Conservation (phyloP, 768 basidiomycete genomes). For the Thelephora ganbajun region DNA sequence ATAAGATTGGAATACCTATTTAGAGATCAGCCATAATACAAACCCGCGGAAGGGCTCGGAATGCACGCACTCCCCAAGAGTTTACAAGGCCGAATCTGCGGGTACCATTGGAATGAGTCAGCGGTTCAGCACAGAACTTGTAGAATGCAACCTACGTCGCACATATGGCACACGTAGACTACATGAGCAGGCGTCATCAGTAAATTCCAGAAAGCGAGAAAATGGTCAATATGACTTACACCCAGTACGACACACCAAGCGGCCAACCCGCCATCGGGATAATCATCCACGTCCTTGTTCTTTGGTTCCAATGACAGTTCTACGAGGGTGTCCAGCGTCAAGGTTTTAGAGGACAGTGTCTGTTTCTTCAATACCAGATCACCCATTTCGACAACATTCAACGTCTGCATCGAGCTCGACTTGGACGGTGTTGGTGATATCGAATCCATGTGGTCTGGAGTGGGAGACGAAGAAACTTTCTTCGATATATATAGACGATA, state of each 20-base stretch:
- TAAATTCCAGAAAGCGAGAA: background rate
- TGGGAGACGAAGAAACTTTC: too few relatives aligned
- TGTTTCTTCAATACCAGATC: too few relatives aligned
- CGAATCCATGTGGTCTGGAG: too few relatives aligned
- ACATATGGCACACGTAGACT: conserved; percentile 23
- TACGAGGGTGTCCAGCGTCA: too few relatives aligned
- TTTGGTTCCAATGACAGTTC: too few relatives aligned
- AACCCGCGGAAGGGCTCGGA: too few relatives aligned
- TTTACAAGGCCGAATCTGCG: conserved; percentile 55
- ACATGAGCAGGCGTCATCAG: background rate
- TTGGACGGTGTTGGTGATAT: too few relatives aligned
- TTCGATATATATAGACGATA: too few relatives aligned
- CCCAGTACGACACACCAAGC: conserved; percentile 31
- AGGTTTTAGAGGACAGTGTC: too few relatives aligned
- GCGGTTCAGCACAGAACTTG: background rate
- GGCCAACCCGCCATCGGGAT: conserved; percentile 29
- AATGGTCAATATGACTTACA: conserved; percentile 13
- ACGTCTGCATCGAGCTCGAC: too few relatives aligned
- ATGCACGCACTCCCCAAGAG: conserved; percentile 40
- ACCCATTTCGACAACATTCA: too few relatives aligned
- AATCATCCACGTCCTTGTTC: conserved; percentile 11
- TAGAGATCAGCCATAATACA: too few relatives aligned
- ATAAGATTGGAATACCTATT: conserved; percentile 47
- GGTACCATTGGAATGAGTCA: background rate
- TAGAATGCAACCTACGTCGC: conserved; percentile 21